These are phyloP conservation scores for Simplicillium aogashimaense DNA, from an alignment of 2,329 filamentous ascomycete genomes.

Conservation along the genomic window DNA sequence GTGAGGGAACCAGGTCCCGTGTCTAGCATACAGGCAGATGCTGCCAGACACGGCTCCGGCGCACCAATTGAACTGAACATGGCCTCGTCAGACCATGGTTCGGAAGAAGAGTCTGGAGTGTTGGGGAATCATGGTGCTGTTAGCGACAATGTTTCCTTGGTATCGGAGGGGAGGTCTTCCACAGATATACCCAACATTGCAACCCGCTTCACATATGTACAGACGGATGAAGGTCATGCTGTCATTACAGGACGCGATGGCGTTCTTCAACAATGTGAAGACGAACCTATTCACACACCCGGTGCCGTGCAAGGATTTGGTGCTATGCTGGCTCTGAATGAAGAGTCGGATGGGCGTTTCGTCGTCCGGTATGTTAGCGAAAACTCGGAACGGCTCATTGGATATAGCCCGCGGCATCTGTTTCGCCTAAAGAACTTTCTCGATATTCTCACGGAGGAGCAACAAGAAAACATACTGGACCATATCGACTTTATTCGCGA, in stretches of 20 bases:
- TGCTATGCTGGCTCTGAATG: slow-evolving; percentile 61
- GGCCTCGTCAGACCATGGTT: slow-evolving; percentile 19
- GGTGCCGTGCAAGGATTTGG: slow-evolving; percentile 77
- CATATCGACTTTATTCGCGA: slow-evolving; percentile 84
- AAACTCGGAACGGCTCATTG: slow-evolving; percentile 66
- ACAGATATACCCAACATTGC: slow-evolving; percentile 46
- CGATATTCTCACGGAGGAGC: slow-evolving; percentile 77
- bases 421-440: slow-evolving; percentile 68
- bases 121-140: slow-evolving; percentile 3
- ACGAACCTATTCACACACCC: slow-evolving; percentile 83
- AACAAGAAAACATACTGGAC: slow-evolving; percentile 73
- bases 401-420: slow-evolving; percentile 65
- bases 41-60: slow-evolving; percentile 25
- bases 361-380: slow-evolving; percentile 69
- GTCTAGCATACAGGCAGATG: slow-evolving; percentile 35
- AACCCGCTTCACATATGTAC: slow-evolving; percentile 66
- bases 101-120: slow-evolving; percentile 16
- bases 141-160: slow-evolving; percentile 7
- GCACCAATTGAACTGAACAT: slow-evolving; percentile 23
- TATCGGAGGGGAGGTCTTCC: slow-evolving; percentile 13
- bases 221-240: slow-evolving; percentile 69
- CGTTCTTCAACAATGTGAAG: slow-evolving; percentile 70
- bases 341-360: slow-evolving; percentile 58
- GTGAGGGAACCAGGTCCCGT: slow-evolving; percentile 19
- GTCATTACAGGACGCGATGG: slow-evolving; percentile 73